Percentiles rank a stretch among this genome's conserved stretches.
Evolutionary conservation across 2,329 filamentous ascomycete genomes (phyloP).

Genomic region (Phyllosticta ampelicida): DNA sequence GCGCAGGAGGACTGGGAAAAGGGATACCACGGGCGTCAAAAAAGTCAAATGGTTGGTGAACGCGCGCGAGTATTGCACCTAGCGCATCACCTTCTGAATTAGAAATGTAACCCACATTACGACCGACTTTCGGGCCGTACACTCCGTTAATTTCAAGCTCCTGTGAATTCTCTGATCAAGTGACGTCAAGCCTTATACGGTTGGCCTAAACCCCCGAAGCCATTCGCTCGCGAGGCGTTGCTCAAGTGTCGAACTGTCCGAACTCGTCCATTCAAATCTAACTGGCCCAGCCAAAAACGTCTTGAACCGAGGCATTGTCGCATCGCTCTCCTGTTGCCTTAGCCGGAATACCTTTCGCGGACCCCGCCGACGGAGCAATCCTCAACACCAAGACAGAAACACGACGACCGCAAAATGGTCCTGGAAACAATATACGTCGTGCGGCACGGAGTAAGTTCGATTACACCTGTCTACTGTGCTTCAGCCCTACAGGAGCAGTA

Average conservation of each 20-base stretch:
- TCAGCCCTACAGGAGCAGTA: slow-evolving; percentile 3
- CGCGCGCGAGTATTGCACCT: background rate
- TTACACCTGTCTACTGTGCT: background rate
- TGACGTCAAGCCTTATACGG: slow-evolving; percentile 4
- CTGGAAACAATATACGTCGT: slow-evolving; percentile 41
- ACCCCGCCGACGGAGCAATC: background rate
- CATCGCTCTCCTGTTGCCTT: background rate
- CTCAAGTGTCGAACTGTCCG: background rate
- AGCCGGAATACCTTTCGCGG: background rate
- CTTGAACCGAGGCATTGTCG: background rate
- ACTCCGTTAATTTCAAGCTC: slow-evolving; percentile 1
- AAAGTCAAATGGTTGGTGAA: background rate
- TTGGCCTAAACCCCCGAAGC: background rate
- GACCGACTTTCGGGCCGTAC: slow-evolving; percentile 2
- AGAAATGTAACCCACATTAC: slow-evolving; percentile 1
- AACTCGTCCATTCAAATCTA: background rate
- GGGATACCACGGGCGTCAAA: background rate
- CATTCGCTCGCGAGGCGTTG: background rate
- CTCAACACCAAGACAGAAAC: background rate
- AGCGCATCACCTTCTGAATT: background rate
- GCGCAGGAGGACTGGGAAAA: background rate
- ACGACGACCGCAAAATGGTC: slow-evolving; percentile 19
- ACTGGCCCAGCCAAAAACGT: background rate
- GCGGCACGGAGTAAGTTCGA: slow-evolving; percentile 38
- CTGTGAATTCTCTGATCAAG: background rate